Evolutionary conservation across 2,329 filamentous ascomycete species (phyloP).

Genomic region (Colletotrichum godetiae): DNA sequence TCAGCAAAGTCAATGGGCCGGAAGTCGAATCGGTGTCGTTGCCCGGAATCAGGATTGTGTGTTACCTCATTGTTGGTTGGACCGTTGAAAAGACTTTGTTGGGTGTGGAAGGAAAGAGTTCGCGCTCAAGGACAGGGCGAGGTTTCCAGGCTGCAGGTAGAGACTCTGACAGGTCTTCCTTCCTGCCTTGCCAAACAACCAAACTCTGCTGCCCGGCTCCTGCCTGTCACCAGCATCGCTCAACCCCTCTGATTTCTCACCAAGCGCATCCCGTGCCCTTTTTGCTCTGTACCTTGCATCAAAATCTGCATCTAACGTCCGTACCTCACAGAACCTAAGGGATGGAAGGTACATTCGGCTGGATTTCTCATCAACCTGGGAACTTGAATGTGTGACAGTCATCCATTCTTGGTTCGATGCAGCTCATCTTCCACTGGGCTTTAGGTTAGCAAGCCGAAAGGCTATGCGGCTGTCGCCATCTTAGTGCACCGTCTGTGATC

Average conservation of each 20-base stretch:
- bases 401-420: neutral
- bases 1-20: neutral
- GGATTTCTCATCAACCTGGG: neutral
- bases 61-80: neutral
- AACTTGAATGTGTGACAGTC: neutral
- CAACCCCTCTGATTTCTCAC: neutral
- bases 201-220: neutral
- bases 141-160: neutral
- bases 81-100: neutral
- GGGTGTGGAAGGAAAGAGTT: slow-evolving; percentile 1
- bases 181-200: neutral
- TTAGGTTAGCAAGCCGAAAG: slow-evolving; percentile 12
- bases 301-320: neutral
- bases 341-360: neutral
- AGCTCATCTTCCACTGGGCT: neutral
- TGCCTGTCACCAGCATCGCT: neutral
- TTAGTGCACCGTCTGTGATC: slow-evolving; percentile 13
- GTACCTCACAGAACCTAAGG: neutral
- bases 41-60: neutral
- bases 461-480: slow-evolving; percentile 2
- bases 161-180: neutral
- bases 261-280: neutral
- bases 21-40: neutral
- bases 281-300: neutral
- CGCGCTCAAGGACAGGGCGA: neutral